Conservation (phyloP, 2,329 filamentous ascomycete species). For the Aureobasidium namibiae region DNA sequence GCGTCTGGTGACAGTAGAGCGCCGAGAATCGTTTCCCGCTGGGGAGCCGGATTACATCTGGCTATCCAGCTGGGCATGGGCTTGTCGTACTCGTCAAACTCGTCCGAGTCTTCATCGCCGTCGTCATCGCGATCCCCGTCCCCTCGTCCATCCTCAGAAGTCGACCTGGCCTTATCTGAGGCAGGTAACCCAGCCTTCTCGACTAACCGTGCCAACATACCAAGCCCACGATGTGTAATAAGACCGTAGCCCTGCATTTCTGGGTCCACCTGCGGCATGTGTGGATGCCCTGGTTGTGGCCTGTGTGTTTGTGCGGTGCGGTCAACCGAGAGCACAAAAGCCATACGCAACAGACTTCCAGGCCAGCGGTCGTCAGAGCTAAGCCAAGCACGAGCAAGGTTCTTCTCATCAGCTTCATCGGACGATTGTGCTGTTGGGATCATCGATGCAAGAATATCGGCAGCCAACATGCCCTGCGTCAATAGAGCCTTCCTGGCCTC, state of each 20-base stretch:
- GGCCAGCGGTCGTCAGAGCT: conserved; percentile 77
- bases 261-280: conserved; percentile 11
- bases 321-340: conserved; percentile 53
- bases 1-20: conserved; percentile 37
- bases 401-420: conserved; percentile 23
- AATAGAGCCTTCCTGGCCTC: conserved; percentile 81
- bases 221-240: conserved; percentile 36
- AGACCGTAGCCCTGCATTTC: conserved; percentile 26
- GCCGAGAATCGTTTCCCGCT: conserved; percentile 38
- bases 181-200: conserved; percentile 31
- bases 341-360: conserved; percentile 66
- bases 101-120: conserved; percentile 21
- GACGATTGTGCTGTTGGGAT: conserved; percentile 28
- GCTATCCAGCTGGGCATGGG: conserved; percentile 7
- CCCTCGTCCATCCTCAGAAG: neutral
- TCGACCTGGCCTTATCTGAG: conserved; percentile 16
- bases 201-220: conserved; percentile 38
- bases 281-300: conserved; percentile 17
- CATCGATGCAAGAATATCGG: conserved; percentile 76
- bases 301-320: conserved; percentile 13
- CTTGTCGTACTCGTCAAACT: conserved; percentile 16
- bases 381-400: conserved; percentile 71
- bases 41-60: conserved; percentile 38
- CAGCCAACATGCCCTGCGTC: conserved; percentile 85
- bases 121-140: conserved; percentile 17